These are phyloP conservation scores for Neonothopanus nambi DNA, from an alignment of 1,284 basidiomycete genomes.

Conservation along the genomic window DNA sequence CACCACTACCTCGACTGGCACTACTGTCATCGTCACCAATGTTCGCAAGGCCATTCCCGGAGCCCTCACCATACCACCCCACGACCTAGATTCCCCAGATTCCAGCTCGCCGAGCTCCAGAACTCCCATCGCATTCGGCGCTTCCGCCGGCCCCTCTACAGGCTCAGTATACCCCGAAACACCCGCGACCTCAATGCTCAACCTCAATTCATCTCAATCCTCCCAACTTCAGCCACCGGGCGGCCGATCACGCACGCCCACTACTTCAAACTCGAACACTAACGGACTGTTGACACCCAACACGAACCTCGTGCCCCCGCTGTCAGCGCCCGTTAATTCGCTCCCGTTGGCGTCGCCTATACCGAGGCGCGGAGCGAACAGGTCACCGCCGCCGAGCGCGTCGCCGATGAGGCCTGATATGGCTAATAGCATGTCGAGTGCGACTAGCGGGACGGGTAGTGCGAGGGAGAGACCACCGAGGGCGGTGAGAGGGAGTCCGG, in stretches of 20 bases:
- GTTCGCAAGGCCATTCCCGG: not conserved
- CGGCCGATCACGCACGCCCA: slow-evolving; percentile 14
- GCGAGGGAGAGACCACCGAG: slow-evolving; percentile 34
- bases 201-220: too few relatives aligned
- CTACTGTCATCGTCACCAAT: not conserved
- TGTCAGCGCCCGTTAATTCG: slow-evolving; percentile 24
- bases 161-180: slow-evolving; percentile 12
- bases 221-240: not conserved
- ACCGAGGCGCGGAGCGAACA: slow-evolving; percentile 23
- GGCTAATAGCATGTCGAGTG: too few relatives aligned
- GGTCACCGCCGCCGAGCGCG: slow-evolving; percentile 30
- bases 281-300: too few relatives aligned
- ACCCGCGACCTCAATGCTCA: not conserved
- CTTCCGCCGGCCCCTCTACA: not conserved
- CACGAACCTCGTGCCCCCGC: slow-evolving; percentile 18
- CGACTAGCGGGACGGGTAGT: not conserved
- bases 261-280: not conserved
- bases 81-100: too few relatives aligned
- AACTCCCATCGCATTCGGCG: too few relatives aligned
- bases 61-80: not conserved
- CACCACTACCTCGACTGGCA: not conserved
- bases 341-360: slow-evolving; percentile 28
- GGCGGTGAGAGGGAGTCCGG: slow-evolving; percentile 33
- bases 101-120: too few relatives aligned
- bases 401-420: slow-evolving; percentile 17